Evolutionary conservation across 176 grass and related monocot genomes (phyloP), one percentile per base, ranked within the genome.

Genomic region (Dactylis glomerata): DNA sequence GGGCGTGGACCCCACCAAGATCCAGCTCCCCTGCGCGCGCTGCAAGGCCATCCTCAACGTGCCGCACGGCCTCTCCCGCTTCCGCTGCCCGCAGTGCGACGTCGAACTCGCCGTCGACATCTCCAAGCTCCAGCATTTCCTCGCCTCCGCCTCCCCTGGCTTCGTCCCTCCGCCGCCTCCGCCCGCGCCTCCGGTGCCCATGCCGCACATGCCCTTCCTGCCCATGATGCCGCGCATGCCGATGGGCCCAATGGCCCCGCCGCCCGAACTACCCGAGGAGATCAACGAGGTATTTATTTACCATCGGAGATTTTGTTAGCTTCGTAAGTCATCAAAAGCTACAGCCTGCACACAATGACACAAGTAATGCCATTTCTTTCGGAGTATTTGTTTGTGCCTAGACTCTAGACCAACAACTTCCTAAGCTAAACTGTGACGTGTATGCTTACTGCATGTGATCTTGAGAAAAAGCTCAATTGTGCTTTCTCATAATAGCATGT

Each of bases 21-120:
- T 95, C 85, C 90, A 95, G 87, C 90, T 95, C 23, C 92, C 92
- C 27, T 67, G 86, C 64, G 73, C 83, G 67, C 87, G 81, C 52
- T 98, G 96, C 70, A 88, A 88, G 74, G 81, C 86, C 81, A 82
- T 88, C 64, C 86, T 98, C 66, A 98, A 95, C 75, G 96, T 98
- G 52, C 96, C 96, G 31, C 87, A 93, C 31, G 96, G 96, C 55
- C 91, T 98, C 79, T 47, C 93, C 22, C 88, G 92, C 82, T 98
- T 98, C 74, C 80, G 82, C 85, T 98, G 93, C 65, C 96, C 96
- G 10, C 93, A 95, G 68, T 98, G 93, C 44, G 89, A 90, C 77
- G 92, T 92, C 56, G 93, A 95, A 52, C 93, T 98, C 52, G 88
- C 89, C 38, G 90, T 98, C 27, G 93, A 98, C 88, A 41, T 89